Conservation (phyloP, 371 early-diverging fungal genomes). For the Thermomucor indicae-seudaticae region DNA sequence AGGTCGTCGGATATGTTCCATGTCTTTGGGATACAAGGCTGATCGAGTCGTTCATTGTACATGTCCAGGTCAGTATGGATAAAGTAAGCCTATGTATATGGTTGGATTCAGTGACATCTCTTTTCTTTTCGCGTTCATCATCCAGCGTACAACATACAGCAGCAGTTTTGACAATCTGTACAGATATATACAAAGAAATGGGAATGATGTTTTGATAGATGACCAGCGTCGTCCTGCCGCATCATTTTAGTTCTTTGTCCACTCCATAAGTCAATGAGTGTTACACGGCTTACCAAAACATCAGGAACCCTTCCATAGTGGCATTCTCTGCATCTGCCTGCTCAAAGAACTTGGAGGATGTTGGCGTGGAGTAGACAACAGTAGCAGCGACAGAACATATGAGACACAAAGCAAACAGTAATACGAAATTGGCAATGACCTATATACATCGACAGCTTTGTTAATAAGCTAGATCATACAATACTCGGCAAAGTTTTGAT, state of each 20-base stretch:
- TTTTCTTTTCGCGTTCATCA: too few species aligned
- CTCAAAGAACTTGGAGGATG: slow-evolving; percentile 33
- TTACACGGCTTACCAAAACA: slow-evolving; percentile 35
- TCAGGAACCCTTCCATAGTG: slow-evolving; percentile 46
- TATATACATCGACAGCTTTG: slow-evolving; percentile 2
- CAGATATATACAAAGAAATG: slow-evolving; percentile 93
- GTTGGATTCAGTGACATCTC: too few species aligned
- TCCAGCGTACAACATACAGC: slow-evolving; percentile 26
- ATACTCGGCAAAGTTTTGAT: not conserved
- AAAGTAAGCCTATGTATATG: slow-evolving; percentile 68
- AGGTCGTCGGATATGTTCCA: slow-evolving; percentile 85
- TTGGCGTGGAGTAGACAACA: slow-evolving; percentile 22
- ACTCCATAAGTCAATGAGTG: not conserved
- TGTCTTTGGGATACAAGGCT: slow-evolving; percentile 81
- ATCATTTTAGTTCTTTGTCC: too few species aligned
- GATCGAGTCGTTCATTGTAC: slow-evolving; percentile 77
- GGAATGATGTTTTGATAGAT: slow-evolving; percentile 67
- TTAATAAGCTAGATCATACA: not conserved
- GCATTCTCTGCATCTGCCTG: slow-evolving; percentile 35
- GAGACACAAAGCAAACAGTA: slow-evolving; percentile 54
- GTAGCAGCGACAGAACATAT: slow-evolving; percentile 68
- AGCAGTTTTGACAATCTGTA: slow-evolving; percentile 88
- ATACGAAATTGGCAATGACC: slow-evolving; percentile 46
- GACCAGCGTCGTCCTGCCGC: slow-evolving; percentile 44
- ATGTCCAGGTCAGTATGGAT: slow-evolving; percentile 85